A percentile compares a stretch with the other conserved stretches of the same genome.
phyloP scores from a whole-genome alignment of 2,329 filamentous ascomycete species.

The Trichoderma atroviride region DNA sequence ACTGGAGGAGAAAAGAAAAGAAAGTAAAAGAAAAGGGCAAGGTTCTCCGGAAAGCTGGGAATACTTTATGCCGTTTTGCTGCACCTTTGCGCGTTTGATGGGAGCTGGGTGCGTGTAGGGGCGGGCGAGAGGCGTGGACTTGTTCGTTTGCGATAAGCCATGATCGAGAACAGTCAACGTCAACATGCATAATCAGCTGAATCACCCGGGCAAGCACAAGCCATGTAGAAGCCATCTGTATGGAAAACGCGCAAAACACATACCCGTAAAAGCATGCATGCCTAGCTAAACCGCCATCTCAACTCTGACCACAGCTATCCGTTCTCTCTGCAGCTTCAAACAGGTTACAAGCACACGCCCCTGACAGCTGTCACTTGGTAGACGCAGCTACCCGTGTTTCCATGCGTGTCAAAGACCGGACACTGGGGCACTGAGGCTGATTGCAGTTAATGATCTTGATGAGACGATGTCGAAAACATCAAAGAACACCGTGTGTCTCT shows the following conservation, averaged over 20 bases:
- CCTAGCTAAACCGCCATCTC: neutral
- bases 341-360: neutral
- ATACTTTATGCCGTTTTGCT: neutral
- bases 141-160: neutral
- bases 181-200: conserved; percentile 3
- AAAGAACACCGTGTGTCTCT: neutral
- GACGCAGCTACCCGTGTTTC: neutral
- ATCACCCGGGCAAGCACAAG: neutral
- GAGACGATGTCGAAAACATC: neutral
- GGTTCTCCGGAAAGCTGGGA: neutral
- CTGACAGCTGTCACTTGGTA: conserved; percentile 13
- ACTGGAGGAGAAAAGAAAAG: neutral
- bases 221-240: neutral
- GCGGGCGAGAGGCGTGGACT: neutral
- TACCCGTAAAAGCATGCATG: neutral
- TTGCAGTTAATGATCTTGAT: conserved; percentile 7
- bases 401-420: neutral
- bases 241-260: neutral
- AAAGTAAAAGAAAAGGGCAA: neutral
- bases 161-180: neutral
- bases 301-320: neutral
- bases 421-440: neutral
- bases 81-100: neutral
- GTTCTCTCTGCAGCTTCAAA: neutral
- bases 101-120: neutral